phyloP scores from a whole-genome alignment of 768 basidiomycete genomes.

The Mrakia frigida region DNA sequence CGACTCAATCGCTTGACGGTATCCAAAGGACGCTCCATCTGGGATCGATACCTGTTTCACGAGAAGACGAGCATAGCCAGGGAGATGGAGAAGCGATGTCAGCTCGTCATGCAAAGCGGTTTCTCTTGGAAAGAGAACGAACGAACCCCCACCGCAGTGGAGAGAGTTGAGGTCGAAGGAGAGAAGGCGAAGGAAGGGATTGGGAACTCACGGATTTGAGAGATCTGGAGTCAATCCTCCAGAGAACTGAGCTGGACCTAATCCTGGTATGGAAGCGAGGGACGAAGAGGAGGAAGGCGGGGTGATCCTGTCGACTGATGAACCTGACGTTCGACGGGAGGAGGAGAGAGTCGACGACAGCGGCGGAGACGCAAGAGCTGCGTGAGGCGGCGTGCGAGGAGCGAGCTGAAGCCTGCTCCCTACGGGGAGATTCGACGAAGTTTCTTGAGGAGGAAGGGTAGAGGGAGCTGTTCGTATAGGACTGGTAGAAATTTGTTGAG shows the following conservation, averaged over 20 bases:
- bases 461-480: not conserved
- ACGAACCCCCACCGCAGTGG: not conserved
- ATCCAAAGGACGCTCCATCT: slow-evolving; percentile 24
- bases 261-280: not conserved
- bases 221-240: slow-evolving; percentile 7
- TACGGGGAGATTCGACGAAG: not conserved
- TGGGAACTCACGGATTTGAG: slow-evolving; percentile 15
- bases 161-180: not conserved
- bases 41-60: slow-evolving; percentile 3
- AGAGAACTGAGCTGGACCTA: slow-evolving; percentile 13
- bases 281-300: slow-evolving; percentile 20
- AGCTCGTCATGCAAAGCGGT: not conserved
- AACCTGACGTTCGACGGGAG: slow-evolving; percentile 19
- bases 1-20: slow-evolving; percentile 23
- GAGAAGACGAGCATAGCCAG: not conserved
- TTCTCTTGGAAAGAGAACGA: not conserved
- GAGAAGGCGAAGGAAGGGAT: not conserved
- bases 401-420: not conserved
- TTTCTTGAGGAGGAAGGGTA: not conserved
- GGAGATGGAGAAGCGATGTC: not conserved
- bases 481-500: not conserved
- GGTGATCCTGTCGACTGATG: slow-evolving; percentile 5
- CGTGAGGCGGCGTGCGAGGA: slow-evolving; percentile 6
- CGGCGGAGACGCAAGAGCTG: slow-evolving; percentile 11
- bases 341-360: slow-evolving; percentile 12